Base-by-base conservation (phyloP, 2,329 filamentous ascomycete species). In the Cladosporium sp. region DNA sequence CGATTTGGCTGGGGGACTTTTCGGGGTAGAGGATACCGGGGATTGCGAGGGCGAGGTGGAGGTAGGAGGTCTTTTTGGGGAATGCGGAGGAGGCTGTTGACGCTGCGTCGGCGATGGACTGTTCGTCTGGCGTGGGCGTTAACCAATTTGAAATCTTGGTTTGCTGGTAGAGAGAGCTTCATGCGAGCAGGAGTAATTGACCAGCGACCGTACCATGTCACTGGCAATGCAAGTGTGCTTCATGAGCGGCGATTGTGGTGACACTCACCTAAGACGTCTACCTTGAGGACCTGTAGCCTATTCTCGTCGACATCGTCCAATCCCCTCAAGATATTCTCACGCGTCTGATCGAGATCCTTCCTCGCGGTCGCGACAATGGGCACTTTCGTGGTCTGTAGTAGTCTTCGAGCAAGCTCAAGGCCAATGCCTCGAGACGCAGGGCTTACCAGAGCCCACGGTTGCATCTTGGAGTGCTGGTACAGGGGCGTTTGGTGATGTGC, bases 1-100 rank as follows among this genome's bases (percentile, higher is more conserved):
- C 73, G 53, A 93, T 78, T 61, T 87, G 83, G 0, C 70, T 60
- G 0, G 84, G 85, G 1, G 82, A 81, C 67, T 85, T 89, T 65
- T 95, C 89, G 0, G 87, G 81, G 59, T 80, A 77, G 9, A 93
- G 77, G 35, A 91, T 74, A 0, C 88, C 89, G 0, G 88, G 86
- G 2, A 90, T 71, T 31, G 80, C 79, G 61, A 89, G 80, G 2
- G 81, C 81, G 41, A 92, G 77, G 55, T 83, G 85, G 10, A 93
- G 77, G 59, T 86, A 81, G 59, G 81, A 68, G 8, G 68, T 68
- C 42, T 66, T 68, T 46, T 62, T 62, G 4, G 65, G 63, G 46
- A 68, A 62, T 14, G 63, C 10, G 66, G 64, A 9, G 63, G 57
- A 54, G 35, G 63, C 56, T 43, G 62, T 37, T 37, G 80, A 73